Evolutionary conservation across 1,284 basidiomycete species (phyloP), one percentile per base, ranked within the genome.

Genomic region (Cutaneotrichosporon cutaneum): DNA sequence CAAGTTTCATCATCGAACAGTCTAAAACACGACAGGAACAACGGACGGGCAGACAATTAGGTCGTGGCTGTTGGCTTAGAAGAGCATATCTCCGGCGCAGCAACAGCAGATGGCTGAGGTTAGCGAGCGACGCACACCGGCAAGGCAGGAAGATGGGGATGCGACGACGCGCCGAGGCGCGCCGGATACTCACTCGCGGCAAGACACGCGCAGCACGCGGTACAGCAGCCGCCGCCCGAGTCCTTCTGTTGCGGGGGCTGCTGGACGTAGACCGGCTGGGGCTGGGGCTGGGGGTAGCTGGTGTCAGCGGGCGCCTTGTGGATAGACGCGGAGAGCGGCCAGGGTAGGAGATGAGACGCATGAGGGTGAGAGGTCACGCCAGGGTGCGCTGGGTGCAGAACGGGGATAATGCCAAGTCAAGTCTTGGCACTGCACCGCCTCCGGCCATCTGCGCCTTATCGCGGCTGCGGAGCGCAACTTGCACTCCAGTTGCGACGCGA

Each of bases 181-280:
- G 30, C 11, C 22, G 21, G 33, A 14, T 11, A 71, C 71, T 68
- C 50, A 74, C 72, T 58, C 63, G 69, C 72, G 13, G 69, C 70
- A 68, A 70, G 59, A 66, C 69, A 71, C 14, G 69, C 71, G 48
- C 70, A 68, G 62, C 72, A 76, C 21, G 69, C 68, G 16, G 60
- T 54, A 47, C 72, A 70, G 64, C 69, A 63, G 26, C 66, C 71
- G 56, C 65, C 63, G 35, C 67, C 65, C 26, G 26, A 32, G 54
- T 33, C 32, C 26, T 59, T 54, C 50, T 70, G 64, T 50, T 68
- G 60, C 13, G 68, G 72, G 36, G 61, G 68, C 52, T 67, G 73
- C 62, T 77, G 76, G 55, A 76, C 62, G 66, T 77, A 77, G 27
- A 77, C 73, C 35, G 60, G 76, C 60, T 77, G 76, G 58, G 76